These are phyloP conservation scores for Marasmius sp. DNA, from an alignment of 1,284 basidiomycete species.

Conservation along the genomic window DNA sequence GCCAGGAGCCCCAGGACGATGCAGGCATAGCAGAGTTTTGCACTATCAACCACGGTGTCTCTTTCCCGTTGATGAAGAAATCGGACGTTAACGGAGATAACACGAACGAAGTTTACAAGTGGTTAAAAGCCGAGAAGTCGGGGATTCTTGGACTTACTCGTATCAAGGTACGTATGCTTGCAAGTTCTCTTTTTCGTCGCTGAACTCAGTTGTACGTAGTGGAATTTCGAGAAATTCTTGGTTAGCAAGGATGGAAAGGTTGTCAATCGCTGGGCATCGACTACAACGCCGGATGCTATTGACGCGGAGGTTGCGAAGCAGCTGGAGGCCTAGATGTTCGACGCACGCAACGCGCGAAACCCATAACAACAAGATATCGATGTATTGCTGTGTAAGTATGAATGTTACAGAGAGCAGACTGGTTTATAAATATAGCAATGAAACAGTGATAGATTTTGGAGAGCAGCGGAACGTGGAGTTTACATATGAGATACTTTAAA, in stretches of 20 bases:
- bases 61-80: slow-evolving; percentile 85
- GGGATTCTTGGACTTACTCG: slow-evolving; percentile 72
- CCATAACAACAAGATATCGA: neutral
- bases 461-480: too few relatives aligned
- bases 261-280: slow-evolving; percentile 77
- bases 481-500: neutral
- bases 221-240: slow-evolving; percentile 82
- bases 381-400: neutral
- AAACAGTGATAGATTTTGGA: too few relatives aligned
- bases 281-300: slow-evolving; percentile 71
- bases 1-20: slow-evolving; percentile 77
- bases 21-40: slow-evolving; percentile 69
- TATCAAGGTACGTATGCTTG: slow-evolving; percentile 61
- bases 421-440: too few relatives aligned
- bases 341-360: neutral
- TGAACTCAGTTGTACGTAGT: slow-evolving; percentile 37
- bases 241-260: slow-evolving; percentile 73
- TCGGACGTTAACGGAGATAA: slow-evolving; percentile 88
- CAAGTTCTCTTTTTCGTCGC: neutral
- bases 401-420: too few relatives aligned
- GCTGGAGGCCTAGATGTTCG: slow-evolving; percentile 24
- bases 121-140: slow-evolving; percentile 79
- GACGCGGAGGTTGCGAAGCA: slow-evolving; percentile 67
- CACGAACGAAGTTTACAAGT: slow-evolving; percentile 82
- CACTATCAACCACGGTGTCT: slow-evolving; percentile 77